Evolutionary conservation across 2,329 filamentous ascomycete species (phyloP), one percentile per base, ranked within the genome.

Genomic region (Chrysosporium queenslandicum): DNA sequence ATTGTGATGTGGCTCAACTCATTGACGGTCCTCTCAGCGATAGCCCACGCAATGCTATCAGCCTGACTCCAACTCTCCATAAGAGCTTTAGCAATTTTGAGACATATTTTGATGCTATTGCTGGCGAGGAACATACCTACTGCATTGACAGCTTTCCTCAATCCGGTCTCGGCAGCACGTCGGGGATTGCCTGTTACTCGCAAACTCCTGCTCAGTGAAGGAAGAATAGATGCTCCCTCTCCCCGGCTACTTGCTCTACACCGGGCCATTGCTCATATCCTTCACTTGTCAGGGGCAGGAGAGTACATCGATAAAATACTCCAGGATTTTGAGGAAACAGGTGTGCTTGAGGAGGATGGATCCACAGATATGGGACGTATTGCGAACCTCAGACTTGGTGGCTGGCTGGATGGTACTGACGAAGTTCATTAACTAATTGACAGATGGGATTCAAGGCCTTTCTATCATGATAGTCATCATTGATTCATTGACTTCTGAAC

Each of bases 11-110:
- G 16, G 58, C 55, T 3, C 58, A 65, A 55, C 46, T 71, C 0
- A 70, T 72, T 47, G 60, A 71, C 30, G 69, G 70, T 41, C 49
- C 52, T 32, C 60, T 70, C 9, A 71, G 72, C 49, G 69, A 73
- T 55, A 60, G 63, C 42, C 67, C 68, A 25, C 56, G 58, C 18
- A 74, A 74, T 57, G 69, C 70, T 20, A 59, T 71, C 8, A 69
- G 65, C 5, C 60, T 71, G 25, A 62, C 59, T 12, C 49, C 27
- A 30, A 30, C 11, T 5, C 30, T 64, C 40, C 66, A 70, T 58
- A 8, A 40, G 6, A 29, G 49, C 3, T 70, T 72, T 59, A 62
- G 66, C 14, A 45, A 48, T 39, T 58, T 58, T 18, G 4, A 46
- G 14, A 25, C 56, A 32, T 54, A 49, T 36, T 53, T 56, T 41